Percentiles rank a stretch among this genome's conserved stretches.
phyloP scores from a whole-genome alignment of 345 rosid genomes.

The Bruguiera gymnorhiza region DNA sequence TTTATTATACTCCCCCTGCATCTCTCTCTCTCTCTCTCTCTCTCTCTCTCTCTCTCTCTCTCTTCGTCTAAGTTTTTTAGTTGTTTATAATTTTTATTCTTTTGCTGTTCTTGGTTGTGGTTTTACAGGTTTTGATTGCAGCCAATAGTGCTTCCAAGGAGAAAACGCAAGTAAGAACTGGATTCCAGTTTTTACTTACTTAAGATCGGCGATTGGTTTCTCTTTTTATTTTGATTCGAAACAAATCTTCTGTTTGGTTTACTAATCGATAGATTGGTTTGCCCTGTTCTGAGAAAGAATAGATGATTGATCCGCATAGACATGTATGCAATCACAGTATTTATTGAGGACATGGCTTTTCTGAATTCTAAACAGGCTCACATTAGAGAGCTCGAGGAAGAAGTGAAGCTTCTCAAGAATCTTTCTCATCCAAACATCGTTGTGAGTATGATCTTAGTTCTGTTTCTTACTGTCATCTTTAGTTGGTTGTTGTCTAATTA shows the following conservation, averaged over 20 bases:
- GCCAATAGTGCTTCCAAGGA: slow-evolving; percentile 63
- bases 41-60: neutral
- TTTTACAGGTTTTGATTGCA: slow-evolving; percentile 53
- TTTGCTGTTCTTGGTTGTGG: neutral
- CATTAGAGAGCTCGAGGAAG: slow-evolving; percentile 37
- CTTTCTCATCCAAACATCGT: slow-evolving; percentile 35
- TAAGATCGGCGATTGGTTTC: neutral
- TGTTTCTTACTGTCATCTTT: slow-evolving; percentile 1
- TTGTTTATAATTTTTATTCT: neutral
- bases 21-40: neutral
- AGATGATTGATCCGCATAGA: too few species aligned
- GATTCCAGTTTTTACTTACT: neutral
- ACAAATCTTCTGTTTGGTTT: too few species aligned
- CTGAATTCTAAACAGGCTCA: slow-evolving; percentile 24
- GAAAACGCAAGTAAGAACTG: slow-evolving; percentile 54
- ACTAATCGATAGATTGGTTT: neutral
- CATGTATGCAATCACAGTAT: too few species aligned
- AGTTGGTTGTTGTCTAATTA: slow-evolving; percentile 1
- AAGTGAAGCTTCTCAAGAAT: slow-evolving; percentile 37
- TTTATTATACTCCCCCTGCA: neutral
- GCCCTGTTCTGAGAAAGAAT: neutral
- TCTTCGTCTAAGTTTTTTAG: neutral
- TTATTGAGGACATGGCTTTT: neutral
- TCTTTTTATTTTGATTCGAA: neutral
- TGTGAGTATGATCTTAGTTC: slow-evolving; percentile 18